phyloP scores from a whole-genome alignment of 805 yeast species.

The Candida odintsovae region DNA sequence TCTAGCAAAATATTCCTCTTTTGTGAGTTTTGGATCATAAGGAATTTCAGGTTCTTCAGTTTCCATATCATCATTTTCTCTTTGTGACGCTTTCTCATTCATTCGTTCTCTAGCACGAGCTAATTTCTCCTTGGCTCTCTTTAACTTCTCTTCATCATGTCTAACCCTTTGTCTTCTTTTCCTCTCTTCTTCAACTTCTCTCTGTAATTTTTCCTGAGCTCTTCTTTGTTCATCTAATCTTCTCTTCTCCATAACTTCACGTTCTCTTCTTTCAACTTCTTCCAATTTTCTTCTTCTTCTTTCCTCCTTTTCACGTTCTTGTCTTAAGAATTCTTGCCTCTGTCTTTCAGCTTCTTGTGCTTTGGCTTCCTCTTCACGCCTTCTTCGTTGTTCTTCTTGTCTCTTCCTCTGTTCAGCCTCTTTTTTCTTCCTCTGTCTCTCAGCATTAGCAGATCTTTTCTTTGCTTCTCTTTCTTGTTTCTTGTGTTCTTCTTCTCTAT shows the following conservation, averaged over 20 bases:
- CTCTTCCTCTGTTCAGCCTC: neutral
- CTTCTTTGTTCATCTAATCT: conserved; percentile 3
- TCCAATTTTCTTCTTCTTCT: neutral
- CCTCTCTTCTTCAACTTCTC: conserved; percentile 1
- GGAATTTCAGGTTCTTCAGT: neutral
- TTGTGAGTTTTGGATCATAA: neutral
- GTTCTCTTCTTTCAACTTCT: conserved; percentile 14
- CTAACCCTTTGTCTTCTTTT: neutral
- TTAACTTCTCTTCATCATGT: conserved; percentile 1
- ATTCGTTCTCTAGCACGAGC: neutral
- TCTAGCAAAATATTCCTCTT: conserved; percentile 6
- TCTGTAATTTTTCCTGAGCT: neutral
- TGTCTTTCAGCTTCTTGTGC: neutral
- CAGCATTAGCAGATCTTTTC: neutral
- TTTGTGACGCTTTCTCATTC: neutral
- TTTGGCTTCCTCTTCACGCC: neutral
- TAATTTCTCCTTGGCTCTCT: conserved; percentile 2
- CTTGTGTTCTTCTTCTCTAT: conserved; percentile 1
- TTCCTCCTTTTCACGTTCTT: conserved; percentile 1
- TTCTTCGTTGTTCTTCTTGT: conserved; percentile 1
- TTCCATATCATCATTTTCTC: neutral
- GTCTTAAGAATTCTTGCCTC: conserved; percentile 2
- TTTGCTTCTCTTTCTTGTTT: conserved; percentile 4
- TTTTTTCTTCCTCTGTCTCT: conserved; percentile 1
- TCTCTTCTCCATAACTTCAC: conserved; percentile 20